These are phyloP conservation scores for Penicillium polonicum DNA, from an alignment of 2,329 filamentous ascomycete species.

Conservation along the genomic window DNA sequence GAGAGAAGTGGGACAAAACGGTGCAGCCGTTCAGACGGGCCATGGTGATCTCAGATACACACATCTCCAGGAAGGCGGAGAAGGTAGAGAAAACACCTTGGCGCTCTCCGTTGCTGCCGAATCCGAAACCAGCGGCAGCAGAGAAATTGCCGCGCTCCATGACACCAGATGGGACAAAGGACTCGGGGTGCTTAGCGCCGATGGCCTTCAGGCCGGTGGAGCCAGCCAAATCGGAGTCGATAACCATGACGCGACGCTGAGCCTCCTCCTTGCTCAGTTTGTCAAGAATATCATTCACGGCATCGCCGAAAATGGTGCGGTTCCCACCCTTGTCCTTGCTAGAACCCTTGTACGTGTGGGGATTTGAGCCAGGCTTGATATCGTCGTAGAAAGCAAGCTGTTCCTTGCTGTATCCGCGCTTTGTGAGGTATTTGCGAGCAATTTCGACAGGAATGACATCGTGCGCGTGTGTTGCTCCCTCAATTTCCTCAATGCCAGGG, in stretches of 20 bases:
- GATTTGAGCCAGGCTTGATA: conserved; percentile 33
- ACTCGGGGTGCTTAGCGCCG: conserved; percentile 37
- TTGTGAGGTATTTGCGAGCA: conserved; percentile 39
- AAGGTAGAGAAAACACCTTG: conserved; percentile 45
- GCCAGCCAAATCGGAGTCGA: conserved; percentile 43
- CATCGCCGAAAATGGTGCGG: conserved; percentile 41
- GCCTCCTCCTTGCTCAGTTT: conserved; percentile 40
- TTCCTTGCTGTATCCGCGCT: conserved; percentile 36
- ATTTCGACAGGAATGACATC: conserved; percentile 41
- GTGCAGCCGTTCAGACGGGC: conserved; percentile 40
- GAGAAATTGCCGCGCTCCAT: conserved; percentile 46
- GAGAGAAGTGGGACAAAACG: conserved; percentile 43
- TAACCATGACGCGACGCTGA: conserved; percentile 38
- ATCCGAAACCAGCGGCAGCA: conserved; percentile 42
- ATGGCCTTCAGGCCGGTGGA: conserved; percentile 43
- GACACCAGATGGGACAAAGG: conserved; percentile 40
- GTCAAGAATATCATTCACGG: conserved; percentile 39
- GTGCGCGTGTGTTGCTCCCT: conserved; percentile 38
- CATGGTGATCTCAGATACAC: conserved; percentile 44
- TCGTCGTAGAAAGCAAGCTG: conserved; percentile 38
- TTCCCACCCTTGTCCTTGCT: conserved; percentile 40
- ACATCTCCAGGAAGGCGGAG: conserved; percentile 44
- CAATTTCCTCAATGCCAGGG: conserved; percentile 37
- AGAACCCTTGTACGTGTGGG: conserved; percentile 36
- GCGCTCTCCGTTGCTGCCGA: conserved; percentile 35